phyloP scores from a whole-genome alignment of 1,139 yeast species.

The Chernovozyma aurita region DNA sequence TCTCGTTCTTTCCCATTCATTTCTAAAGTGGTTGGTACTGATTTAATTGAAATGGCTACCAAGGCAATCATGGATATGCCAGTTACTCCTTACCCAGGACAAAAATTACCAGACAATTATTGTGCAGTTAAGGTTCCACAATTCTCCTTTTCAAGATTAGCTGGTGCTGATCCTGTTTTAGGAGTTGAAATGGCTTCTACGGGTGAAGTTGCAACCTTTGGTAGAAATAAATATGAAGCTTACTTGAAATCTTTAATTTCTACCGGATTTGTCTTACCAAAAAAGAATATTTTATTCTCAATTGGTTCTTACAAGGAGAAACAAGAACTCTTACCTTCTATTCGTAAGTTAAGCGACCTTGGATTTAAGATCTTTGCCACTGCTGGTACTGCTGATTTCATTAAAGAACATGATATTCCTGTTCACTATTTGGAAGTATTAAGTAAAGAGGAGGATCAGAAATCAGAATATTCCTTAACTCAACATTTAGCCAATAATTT shows the following conservation, averaged over 20 bases:
- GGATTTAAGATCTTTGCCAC: constrained; percentile 95
- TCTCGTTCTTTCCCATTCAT: constrained; percentile 98
- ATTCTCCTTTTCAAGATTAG: constrained; percentile 93
- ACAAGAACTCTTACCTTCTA: constrained; percentile 86
- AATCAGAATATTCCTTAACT: constrained; percentile 90
- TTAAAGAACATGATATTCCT: constrained; percentile 90
- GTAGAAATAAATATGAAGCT: constrained; percentile 94
- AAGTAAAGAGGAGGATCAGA: constrained; percentile 69
- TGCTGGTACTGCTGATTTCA: constrained; percentile 98
- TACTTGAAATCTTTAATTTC: constrained; percentile 91
- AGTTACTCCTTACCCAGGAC: constrained; percentile 82
- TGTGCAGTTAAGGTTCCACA: constrained; percentile 98
- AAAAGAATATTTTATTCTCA: constrained; percentile 89
- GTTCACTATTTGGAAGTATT: constrained; percentile 92
- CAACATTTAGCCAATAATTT: constrained; percentile 95
- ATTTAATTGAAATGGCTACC: constrained; percentile 95
- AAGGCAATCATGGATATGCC: constrained; percentile 92
- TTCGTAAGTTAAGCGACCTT: constrained; percentile 71
- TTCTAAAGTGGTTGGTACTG: constrained; percentile 96
- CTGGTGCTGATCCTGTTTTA: constrained; percentile 97
- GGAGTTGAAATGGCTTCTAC: constrained; percentile 99
- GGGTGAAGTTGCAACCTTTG: constrained; percentile 98
- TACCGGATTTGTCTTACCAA: constrained; percentile 92
- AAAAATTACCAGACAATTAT: constrained; percentile 84
- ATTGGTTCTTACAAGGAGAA: constrained; percentile 98